Conservation (phyloP, 208 protist genomes). For the Ichthyophonus hoferi region DNA sequence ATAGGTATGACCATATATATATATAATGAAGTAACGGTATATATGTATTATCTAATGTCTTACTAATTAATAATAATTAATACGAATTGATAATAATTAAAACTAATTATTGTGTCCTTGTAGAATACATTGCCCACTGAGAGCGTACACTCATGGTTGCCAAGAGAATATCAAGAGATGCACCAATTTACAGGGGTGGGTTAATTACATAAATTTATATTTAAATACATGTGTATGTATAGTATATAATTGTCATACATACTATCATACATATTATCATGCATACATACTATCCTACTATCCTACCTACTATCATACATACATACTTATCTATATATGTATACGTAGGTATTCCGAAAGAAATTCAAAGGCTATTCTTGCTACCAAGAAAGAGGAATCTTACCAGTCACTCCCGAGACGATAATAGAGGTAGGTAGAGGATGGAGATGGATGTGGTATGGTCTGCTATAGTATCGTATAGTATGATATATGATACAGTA, state of each 20-base stretch:
- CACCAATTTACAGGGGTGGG: not conserved
- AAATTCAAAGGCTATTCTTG: not conserved
- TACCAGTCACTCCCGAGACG: not conserved
- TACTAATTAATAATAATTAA: too few relatives aligned
- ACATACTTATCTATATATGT: not conserved
- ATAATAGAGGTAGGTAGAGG: not conserved
- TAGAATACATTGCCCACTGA: too few relatives aligned
- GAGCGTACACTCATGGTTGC: too few relatives aligned
- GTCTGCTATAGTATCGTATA: too few relatives aligned
- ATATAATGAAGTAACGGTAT: not conserved
- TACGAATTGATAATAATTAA: too few relatives aligned
- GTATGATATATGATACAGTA: too few relatives aligned
- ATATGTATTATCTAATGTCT: not conserved
- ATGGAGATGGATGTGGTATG: too few relatives aligned
- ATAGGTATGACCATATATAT: too few relatives aligned
- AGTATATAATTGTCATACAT: not conserved
- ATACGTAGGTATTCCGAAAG: not conserved
- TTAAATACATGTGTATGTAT: not conserved
- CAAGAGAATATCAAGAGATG: not conserved
- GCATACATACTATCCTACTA: not conserved
- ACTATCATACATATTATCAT: not conserved
- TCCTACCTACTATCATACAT: not conserved
- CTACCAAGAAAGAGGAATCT: not conserved
- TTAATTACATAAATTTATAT: not conserved
- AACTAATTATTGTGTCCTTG: too few relatives aligned